Percentiles rank a stretch among this genome's conserved stretches.
Evolutionary conservation across 2,329 filamentous ascomycete genomes (phyloP).

Genomic region (Aureobasidium sp.): DNA sequence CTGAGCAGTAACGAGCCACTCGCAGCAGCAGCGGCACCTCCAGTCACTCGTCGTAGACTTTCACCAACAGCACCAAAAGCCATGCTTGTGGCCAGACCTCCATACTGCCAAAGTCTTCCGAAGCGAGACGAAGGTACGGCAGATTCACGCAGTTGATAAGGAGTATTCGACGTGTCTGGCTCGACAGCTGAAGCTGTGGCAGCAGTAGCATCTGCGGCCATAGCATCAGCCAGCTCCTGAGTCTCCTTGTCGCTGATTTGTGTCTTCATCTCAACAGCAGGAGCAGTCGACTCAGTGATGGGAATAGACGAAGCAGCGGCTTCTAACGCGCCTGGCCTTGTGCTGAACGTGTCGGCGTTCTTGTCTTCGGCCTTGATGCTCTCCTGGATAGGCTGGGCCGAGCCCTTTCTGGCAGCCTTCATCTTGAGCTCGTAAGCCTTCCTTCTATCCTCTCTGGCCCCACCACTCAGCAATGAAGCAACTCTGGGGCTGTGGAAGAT

Average conservation of each 20-base stretch:
- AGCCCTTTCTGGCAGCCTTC: slow-evolving; percentile 27
- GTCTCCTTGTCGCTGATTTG: slow-evolving; percentile 16
- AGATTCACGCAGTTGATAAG: slow-evolving; percentile 76
- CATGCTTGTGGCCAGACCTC: slow-evolving; percentile 90
- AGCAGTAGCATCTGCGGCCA: slow-evolving; percentile 29
- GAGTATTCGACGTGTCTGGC: neutral
- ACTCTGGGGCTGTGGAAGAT: slow-evolving; percentile 51
- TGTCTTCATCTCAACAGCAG: slow-evolving; percentile 14
- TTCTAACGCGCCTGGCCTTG: slow-evolving; percentile 10
- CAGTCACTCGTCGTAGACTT: slow-evolving; percentile 70
- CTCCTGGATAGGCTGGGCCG: slow-evolving; percentile 27
- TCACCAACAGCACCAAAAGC: slow-evolving; percentile 86
- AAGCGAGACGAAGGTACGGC: slow-evolving; percentile 82
- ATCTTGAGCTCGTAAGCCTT: slow-evolving; percentile 21
- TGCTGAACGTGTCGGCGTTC: slow-evolving; percentile 32
- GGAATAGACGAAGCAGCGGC: neutral
- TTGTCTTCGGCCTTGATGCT: slow-evolving; percentile 23
- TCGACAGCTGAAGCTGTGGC: slow-evolving; percentile 21
- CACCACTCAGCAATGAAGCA: slow-evolving; percentile 15
- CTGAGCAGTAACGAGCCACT: slow-evolving; percentile 79
- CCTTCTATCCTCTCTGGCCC: slow-evolving; percentile 17
- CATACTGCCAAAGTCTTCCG: slow-evolving; percentile 88
- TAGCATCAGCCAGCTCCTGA: slow-evolving; percentile 17
- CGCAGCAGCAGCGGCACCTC: slow-evolving; percentile 46
- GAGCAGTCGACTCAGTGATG: neutral